Base-by-base conservation (phyloP, 179 eudicot genomes). In the Gypsophila paniculata region DNA sequence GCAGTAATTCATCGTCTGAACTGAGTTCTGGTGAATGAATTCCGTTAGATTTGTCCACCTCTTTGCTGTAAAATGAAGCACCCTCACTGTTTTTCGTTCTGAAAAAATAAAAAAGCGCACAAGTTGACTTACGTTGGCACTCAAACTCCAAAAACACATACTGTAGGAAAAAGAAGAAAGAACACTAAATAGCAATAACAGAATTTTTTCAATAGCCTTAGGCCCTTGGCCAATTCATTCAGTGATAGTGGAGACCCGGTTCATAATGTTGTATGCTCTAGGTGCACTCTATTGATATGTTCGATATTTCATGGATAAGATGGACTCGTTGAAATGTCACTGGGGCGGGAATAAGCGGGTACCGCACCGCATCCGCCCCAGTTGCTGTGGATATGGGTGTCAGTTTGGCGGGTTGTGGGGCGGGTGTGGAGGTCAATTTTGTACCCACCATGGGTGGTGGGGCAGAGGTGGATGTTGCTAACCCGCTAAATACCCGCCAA, bases 1-100 rank as follows among this genome's bases (percentile, higher is more conserved):
- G 77, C 52, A 73, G 52, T 72, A 53, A 26, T 68, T 88, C 90
- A 67, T 86, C 85, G 72, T 85, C 98, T 70, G 90, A 87, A 74
- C 65, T 74, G 69, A 74, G 80, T 46, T 71, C 76, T 59, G 78
- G 65, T 59, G 75, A 78, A 60, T 68, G 70, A 68, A 54, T 73
- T 34, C 58, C 78, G 12, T 39, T 82, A 71, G 73, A 60, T 76
- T 55, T 69, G 44, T 49, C 73, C 60, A 53, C 61, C 66, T 80
- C 75, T 76, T 82, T 74, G 63, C 32, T 51, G 53, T 59, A 61
- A 48, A 65, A 69, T 69, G 68, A 72, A 65, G 61, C 75, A 61
- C 49, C 81, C 54, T 78, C 80, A 77, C 77, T 76, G 63, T 39
- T 76, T 71, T 84, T 91, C 57, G 70, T 77, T 84, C 91, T 87